Evolutionary conservation across 2,329 filamentous ascomycete genomes (phyloP), one percentile per base, ranked within the genome.

Genomic region (Ceratocystiopsis brevicomis): DNA sequence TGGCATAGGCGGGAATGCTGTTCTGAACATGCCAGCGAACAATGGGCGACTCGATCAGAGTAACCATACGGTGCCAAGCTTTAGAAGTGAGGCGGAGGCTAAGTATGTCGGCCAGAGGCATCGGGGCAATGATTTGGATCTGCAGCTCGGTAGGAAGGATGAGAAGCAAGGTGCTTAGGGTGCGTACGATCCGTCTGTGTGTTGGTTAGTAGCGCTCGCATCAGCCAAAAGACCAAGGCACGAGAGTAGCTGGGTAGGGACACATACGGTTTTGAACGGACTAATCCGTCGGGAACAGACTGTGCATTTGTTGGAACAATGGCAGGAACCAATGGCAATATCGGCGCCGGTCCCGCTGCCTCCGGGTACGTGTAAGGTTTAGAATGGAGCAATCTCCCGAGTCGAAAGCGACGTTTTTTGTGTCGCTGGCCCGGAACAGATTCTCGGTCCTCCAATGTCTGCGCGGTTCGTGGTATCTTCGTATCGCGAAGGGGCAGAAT

Each of bases 111-210:
- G 69, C 69, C 35, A 79, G 62, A 1, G 75, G 71, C 25, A 79
- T 60, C 1, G 67, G 66, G 3, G 71, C 66, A 41, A 78, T 68
- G 48, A 79, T 69, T 51, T 78, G 71, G 19, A 76, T 66, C 54
- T 78, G 73, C 39, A 79, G 57, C 56, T 79, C 75, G 46, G 66
- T 73, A 2, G 75, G 75, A 6, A 79, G 58, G 30, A 59, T 60
- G 18, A 59, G 48, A 79, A 76, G 33, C 12, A 30, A 30, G 2
- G 25, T 30, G 25, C 10, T 8, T 6, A 30, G 10, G 25, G 25
- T 30, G 25, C 10, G 25, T 11, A 11, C 2, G 25, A 4, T 30
- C 6, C 25, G 6, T 30, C 25, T 30, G 25, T 30, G 25, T 30
- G 2, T 30, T 30, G 25, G 10, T 30, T 10, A 30, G 25, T 30